Conservation (phyloP, 1,284 basidiomycete genomes). For the Bondarzewia mesenterica region DNA sequence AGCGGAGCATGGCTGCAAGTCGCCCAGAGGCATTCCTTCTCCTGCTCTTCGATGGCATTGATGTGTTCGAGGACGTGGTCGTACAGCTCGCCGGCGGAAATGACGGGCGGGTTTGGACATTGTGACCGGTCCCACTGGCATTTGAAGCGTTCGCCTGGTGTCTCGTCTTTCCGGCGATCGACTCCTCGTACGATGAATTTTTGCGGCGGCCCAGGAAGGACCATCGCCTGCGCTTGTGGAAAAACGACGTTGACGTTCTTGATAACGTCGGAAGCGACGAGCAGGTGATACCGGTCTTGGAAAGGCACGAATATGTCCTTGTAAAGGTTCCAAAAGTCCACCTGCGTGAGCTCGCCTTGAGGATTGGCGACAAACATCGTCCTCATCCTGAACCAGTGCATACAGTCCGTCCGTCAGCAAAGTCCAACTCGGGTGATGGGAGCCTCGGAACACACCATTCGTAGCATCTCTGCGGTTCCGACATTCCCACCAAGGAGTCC, state of each 20-base stretch:
- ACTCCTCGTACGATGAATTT: constrained; percentile 80
- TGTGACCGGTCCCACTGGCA: constrained; percentile 61
- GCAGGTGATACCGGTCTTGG: constrained; percentile 46
- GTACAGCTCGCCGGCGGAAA: constrained; percentile 50
- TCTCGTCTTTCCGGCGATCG: constrained; percentile 50
- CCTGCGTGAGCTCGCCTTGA: constrained; percentile 77
- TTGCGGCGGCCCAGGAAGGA: constrained; percentile 58
- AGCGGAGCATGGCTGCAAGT: constrained; percentile 43
- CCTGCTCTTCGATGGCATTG: constrained; percentile 30
- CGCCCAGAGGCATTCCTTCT: constrained; percentile 57
- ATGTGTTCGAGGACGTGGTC: constrained; percentile 61
- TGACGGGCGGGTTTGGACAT: constrained; percentile 40
- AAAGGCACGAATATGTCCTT: constrained; percentile 60
- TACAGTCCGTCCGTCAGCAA: no score
- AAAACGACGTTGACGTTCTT: constrained; percentile 78
- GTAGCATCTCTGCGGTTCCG: constrained; percentile 70
- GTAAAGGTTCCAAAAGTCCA: constrained; percentile 86
- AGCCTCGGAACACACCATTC: constrained; percentile 51
- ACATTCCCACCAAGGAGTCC: constrained; percentile 42
- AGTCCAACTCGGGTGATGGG: neutral
- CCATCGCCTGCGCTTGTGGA: constrained; percentile 76
- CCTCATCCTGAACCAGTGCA: constrained; percentile 68
- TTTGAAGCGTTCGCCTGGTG: constrained; percentile 48
- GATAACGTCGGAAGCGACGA: constrained; percentile 81
- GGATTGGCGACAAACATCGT: constrained; percentile 63